Base-by-base conservation (phyloP, 2,329 filamentous ascomycete species). In the Aureobasidium sp. region DNA sequence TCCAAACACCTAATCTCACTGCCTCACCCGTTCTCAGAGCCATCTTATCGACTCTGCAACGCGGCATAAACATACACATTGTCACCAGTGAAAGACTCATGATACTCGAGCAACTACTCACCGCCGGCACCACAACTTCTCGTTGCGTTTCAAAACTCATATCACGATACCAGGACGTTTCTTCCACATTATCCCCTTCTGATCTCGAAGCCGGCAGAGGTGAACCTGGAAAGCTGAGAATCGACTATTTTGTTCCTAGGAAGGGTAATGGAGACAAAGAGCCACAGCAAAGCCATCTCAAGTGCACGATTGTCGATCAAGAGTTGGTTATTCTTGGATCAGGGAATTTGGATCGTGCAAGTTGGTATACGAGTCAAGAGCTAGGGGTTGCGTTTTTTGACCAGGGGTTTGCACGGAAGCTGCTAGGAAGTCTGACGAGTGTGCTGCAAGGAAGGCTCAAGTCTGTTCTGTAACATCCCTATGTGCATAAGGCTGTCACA, bases 291-390 rank as follows among this genome's bases (percentile, higher is more conserved):
- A 86, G 85, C 5, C 90, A 95, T 74, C 77, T 93, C 62, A 95
- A 95, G 73, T 80, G 91, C 69, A 87, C 84, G 0, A 79, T 91
- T 59, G 82, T 93, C 3, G 90, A 95, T 70, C 78, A 79, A 1
- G 78, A 85, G 64, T 83, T 85, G 25, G 78, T 86, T 1, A 79
- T 94, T 0, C 75, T 94, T 3, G 90, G 90, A 0, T 92, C 88
- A 21, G 90, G 89, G 1, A 95, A 95, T 70, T 84, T 92, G 80
- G 90, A 95, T 74, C 82, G 90, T 1, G 89, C 90, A 8, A 92
- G 88, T 70, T 94, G 89, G 88, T 92, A 84, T 73, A 94, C 90
- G 5, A 92, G 88, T 71, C 90, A 94, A 73, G 90, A 95, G 74
- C 76, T 94, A 27, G 90, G 90, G 1, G 77, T 94, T 34, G 80